These are phyloP conservation scores for Cercospora canescens DNA, from an alignment of 2,329 filamentous ascomycete genomes.

Conservation along the genomic window DNA sequence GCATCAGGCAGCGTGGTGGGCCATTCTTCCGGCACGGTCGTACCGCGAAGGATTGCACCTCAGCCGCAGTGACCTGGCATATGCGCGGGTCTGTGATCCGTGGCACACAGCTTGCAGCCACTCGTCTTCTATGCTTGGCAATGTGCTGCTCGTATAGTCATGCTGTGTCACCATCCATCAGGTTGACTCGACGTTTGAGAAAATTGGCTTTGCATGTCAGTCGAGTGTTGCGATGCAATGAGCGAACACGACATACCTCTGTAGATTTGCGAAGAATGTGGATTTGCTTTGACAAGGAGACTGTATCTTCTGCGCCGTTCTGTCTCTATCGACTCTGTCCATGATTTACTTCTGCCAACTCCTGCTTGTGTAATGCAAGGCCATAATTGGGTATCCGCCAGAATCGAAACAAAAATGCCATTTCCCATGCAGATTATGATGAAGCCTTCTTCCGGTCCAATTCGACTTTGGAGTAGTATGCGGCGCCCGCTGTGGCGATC, in stretches of 20 bases:
- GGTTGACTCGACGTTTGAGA: too few species aligned
- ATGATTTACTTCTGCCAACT: not conserved
- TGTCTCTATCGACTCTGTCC: not conserved
- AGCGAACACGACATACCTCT: not conserved
- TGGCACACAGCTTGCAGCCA: not conserved
- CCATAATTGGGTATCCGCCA: not conserved
- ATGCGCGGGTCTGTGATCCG: not conserved
- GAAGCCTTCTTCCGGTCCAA: slow-evolving; percentile 48
- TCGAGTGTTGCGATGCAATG: not conserved
- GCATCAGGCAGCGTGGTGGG: not conserved
- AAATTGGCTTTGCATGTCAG: too few species aligned
- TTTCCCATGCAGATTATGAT: not conserved
- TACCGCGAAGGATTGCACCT: not conserved
- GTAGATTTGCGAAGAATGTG: not conserved
- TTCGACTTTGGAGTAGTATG: slow-evolving; percentile 60
- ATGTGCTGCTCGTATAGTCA: not conserved
- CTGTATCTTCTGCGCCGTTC: not conserved
- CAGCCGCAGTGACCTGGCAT: not conserved
- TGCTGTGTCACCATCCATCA: not conserved
- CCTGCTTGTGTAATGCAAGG: not conserved
- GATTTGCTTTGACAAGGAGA: not conserved
- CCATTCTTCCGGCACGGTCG: not conserved
- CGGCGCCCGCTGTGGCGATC: slow-evolving; percentile 58
- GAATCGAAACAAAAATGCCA: not conserved
- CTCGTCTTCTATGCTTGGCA: not conserved